Evolutionary conservation across 495 filamentous ascomycete species (phyloP).

Genomic region (Usnea hakonensis): DNA sequence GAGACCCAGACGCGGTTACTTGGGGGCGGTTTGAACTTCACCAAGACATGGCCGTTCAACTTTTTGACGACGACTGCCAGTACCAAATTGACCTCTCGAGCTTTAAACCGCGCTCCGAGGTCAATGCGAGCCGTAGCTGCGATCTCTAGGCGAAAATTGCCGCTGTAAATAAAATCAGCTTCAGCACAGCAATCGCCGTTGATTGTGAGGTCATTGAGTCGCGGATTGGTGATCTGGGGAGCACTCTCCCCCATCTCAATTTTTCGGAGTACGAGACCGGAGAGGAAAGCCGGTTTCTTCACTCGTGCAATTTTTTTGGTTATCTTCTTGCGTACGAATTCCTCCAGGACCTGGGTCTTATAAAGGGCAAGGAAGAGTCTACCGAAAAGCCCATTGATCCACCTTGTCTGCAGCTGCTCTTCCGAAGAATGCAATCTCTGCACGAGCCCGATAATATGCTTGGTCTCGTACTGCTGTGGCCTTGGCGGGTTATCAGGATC

Average conservation of each 20-base stretch:
- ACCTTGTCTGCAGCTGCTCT: constrained; percentile 83
- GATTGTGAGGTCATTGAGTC: constrained; percentile 80
- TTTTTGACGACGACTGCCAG: constrained; percentile 80
- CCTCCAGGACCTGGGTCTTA: constrained; percentile 72
- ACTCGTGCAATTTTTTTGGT: constrained; percentile 94
- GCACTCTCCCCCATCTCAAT: constrained; percentile 84
- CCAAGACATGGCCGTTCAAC: constrained; percentile 72
- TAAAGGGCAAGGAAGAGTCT: constrained; percentile 82
- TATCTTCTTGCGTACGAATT: constrained; percentile 73
- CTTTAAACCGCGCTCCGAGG: constrained; percentile 78
- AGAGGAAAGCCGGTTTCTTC: constrained; percentile 83
- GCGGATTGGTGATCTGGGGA: constrained; percentile 82
- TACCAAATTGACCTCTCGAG: constrained; percentile 79
- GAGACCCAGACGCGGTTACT: constrained; percentile 93
- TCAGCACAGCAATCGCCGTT: constrained; percentile 84
- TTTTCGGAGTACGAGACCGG: constrained; percentile 65
- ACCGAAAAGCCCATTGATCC: constrained; percentile 88
- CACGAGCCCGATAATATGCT: constrained; percentile 78
- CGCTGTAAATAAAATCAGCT: constrained; percentile 78
- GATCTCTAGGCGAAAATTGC: constrained; percentile 82
- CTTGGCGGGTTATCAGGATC: constrained; percentile 53
- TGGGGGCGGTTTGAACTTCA: constrained; percentile 88
- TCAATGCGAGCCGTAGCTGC: constrained; percentile 86
- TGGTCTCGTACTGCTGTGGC: constrained; percentile 70
- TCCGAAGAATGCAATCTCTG: constrained; percentile 87